phyloP scores from a whole-genome alignment of 139 green algal genomes.

The Coelastrella sp. region DNA sequence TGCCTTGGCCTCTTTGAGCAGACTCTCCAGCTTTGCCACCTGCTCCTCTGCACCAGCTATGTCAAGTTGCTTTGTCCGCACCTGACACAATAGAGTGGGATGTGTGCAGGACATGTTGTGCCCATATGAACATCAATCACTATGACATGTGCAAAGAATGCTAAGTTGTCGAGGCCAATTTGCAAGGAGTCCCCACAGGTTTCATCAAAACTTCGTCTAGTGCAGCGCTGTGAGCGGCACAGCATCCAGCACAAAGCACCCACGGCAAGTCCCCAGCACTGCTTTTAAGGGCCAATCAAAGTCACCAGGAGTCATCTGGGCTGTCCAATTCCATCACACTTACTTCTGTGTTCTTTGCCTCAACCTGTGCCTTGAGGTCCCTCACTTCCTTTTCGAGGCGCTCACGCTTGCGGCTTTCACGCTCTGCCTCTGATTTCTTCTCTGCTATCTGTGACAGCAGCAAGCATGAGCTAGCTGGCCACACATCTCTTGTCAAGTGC shows the following conservation, averaged over 20 bases:
- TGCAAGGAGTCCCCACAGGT: too few relatives aligned
- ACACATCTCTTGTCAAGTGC: neutral
- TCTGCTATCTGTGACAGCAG: slow-evolving; percentile 39
- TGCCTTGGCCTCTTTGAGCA: slow-evolving; percentile 76
- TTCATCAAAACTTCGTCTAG: too few relatives aligned
- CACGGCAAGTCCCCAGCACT: too few relatives aligned
- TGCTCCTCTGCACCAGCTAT: slow-evolving; percentile 69
- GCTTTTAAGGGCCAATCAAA: too few relatives aligned
- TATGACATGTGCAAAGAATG: too few relatives aligned
- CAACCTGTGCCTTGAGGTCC: slow-evolving; percentile 76
- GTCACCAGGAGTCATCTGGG: too few relatives aligned
- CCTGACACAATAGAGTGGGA: neutral
- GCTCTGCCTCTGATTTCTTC: slow-evolving; percentile 83
- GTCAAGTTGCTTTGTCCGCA: slow-evolving; percentile 40
- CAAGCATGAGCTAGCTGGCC: neutral
- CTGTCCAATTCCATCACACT: neutral
- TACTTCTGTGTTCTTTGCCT: slow-evolving; percentile 81
- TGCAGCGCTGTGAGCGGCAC: too few relatives aligned
- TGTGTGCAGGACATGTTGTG: too few relatives aligned
- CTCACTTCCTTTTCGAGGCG: slow-evolving; percentile 81
- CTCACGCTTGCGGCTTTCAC: slow-evolving; percentile 78
- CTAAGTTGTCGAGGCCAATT: too few relatives aligned
- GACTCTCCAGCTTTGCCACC: slow-evolving; percentile 67
- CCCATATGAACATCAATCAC: too few relatives aligned
- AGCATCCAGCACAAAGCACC: too few relatives aligned